These are phyloP conservation scores for Starmerella stigmatis DNA, from an alignment of 805 yeast species.

Conservation along the genomic window DNA sequence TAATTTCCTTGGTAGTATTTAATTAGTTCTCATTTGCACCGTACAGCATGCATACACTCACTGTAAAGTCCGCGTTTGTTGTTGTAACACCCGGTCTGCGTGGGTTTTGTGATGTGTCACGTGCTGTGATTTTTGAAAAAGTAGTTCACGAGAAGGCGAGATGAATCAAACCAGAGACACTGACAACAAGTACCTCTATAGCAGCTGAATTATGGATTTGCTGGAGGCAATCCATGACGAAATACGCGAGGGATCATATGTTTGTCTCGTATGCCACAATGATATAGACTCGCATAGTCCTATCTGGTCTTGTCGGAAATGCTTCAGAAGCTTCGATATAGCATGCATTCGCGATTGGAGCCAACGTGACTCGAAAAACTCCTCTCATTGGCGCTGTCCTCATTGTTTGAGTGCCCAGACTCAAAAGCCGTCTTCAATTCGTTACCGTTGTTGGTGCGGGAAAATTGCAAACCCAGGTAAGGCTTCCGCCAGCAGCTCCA, in stretches of 20 bases:
- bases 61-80: too few relatives aligned
- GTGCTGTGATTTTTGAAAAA: too few relatives aligned
- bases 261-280: constrained; percentile 80
- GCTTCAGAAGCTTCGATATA: constrained; percentile 77
- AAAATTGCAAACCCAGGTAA: constrained; percentile 8
- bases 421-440: constrained; percentile 5
- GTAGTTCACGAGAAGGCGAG: too few relatives aligned
- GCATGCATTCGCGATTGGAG: constrained; percentile 88
- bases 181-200: too few relatives aligned
- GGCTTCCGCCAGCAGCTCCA: not conserved
- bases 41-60: too few relatives aligned
- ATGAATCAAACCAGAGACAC: too few relatives aligned
- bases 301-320: constrained; percentile 69
- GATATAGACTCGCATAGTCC: constrained; percentile 56
- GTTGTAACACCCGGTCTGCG: too few relatives aligned
- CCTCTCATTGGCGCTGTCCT: constrained; percentile 23
- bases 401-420: constrained; percentile 18
- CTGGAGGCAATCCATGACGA: constrained; percentile 35
- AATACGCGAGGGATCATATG: constrained; percentile 56
- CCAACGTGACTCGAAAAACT: constrained; percentile 42
- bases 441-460: constrained; percentile 25
- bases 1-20: not conserved
- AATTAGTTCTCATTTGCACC: not conserved
- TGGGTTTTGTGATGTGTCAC: constrained; percentile 2
- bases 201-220: constrained; percentile 5